phyloP scores from a whole-genome alignment of 2,329 filamentous ascomycete genomes.

The Fusarium protoensiforme region DNA sequence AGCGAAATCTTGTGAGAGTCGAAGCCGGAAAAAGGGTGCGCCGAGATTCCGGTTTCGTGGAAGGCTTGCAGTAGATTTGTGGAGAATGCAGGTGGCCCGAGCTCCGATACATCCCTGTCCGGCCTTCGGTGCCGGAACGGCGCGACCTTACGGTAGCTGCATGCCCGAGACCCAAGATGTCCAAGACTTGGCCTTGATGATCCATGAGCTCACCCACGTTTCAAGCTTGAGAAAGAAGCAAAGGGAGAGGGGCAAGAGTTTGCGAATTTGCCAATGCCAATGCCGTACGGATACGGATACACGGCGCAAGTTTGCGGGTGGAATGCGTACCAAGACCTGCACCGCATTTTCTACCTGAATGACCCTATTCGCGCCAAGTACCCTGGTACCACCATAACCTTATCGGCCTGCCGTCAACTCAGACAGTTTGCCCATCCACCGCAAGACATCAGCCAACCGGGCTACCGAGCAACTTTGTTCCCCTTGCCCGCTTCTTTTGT shows the following conservation, averaged over 20 bases:
- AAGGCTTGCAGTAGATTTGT: background rate
- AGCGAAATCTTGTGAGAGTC: background rate
- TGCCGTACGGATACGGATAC: background rate
- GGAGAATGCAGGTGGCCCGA: background rate
- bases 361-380: background rate
- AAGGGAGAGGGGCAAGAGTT: background rate
- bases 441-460: constrained; percentile 20
- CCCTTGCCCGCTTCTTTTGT: constrained; percentile 3
- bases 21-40: background rate
- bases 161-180: background rate
- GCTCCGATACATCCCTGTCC: background rate
- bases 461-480: constrained; percentile 13
- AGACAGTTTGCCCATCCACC: constrained; percentile 11
- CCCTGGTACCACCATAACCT: constrained; percentile 31
- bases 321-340: constrained; percentile 3
- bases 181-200: background rate
- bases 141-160: background rate
- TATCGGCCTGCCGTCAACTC: constrained; percentile 11
- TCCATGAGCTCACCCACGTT: background rate
- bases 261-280: background rate
- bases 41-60: constrained; percentile 14
- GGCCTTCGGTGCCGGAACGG: background rate
- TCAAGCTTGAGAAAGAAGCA: background rate
- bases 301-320: constrained; percentile 1
- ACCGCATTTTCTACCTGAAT: background rate